A percentile compares a stretch with the other conserved stretches of the same genome.
Evolutionary conservation across 1,284 basidiomycete species (phyloP).

Genomic region (Fereydounia khargensis): DNA sequence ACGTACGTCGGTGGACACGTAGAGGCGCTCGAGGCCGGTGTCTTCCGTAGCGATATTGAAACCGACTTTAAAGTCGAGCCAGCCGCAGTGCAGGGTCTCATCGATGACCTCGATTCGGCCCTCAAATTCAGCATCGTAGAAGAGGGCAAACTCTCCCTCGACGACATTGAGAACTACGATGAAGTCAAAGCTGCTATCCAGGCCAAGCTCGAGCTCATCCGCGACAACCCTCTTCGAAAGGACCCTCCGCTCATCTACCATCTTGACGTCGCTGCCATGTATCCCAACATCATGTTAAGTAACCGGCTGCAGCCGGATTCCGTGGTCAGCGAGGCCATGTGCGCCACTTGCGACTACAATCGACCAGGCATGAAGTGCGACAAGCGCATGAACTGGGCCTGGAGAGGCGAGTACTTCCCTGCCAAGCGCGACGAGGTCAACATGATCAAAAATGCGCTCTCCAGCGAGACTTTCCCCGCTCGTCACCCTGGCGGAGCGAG

Average conservation of each 20-base stretch:
- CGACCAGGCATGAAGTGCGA: constrained; percentile 94
- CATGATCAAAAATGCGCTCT: constrained; percentile 96
- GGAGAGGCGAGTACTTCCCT: constrained; percentile 98
- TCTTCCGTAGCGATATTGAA: constrained; percentile 92
- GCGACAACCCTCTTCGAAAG: constrained; percentile 81
- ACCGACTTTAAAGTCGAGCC: constrained; percentile 95
- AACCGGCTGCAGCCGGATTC: constrained; percentile 98
- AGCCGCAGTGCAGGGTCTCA: constrained; percentile 82
- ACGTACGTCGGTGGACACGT: constrained; percentile 99
- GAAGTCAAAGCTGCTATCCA: constrained; percentile 82
- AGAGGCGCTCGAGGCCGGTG: constrained; percentile 95
- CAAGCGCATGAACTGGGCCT: constrained; percentile 92
- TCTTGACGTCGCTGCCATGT: constrained; percentile 99
- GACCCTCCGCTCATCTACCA: constrained; percentile 98
- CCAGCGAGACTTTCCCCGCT: constrained; percentile 88
- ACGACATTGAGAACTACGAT: constrained; percentile 90
- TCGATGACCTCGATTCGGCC: constrained; percentile 89
- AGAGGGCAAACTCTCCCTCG: constrained; percentile 78
- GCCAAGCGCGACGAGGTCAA: constrained; percentile 97
- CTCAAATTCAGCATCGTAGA: constrained; percentile 84
- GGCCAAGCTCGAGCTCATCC: constrained; percentile 78
- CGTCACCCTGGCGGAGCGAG: constrained; percentile 72
- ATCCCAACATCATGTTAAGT: constrained; percentile 99
- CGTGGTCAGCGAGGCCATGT: constrained; percentile 91
- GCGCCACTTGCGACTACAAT: constrained; percentile 98